A percentile compares a stretch with the other conserved stretches of the same genome.
phyloP scores from a whole-genome alignment of 2,329 filamentous ascomycete genomes.

The Aquanectria penicillioides region DNA sequence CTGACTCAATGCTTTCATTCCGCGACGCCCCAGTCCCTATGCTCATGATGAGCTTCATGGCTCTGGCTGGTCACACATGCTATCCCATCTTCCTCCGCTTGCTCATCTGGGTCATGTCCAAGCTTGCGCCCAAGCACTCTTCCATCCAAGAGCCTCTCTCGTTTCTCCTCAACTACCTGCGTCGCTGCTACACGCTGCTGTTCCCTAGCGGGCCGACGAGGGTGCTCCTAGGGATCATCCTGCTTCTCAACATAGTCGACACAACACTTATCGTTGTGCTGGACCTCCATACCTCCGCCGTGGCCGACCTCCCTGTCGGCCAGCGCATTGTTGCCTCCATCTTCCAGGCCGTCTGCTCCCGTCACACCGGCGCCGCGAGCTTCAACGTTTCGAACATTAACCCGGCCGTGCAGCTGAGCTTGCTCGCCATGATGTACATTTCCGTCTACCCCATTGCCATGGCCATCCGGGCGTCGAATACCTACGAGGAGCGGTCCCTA shows the following conservation, averaged over 20 bases:
- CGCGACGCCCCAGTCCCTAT: slow-evolving; percentile 54
- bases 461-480: slow-evolving; percentile 67
- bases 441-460: slow-evolving; percentile 70
- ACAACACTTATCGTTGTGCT: slow-evolving; percentile 63
- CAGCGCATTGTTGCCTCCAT: slow-evolving; percentile 64
- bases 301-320: slow-evolving; percentile 55
- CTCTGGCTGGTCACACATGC: slow-evolving; percentile 63
- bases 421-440: slow-evolving; percentile 75
- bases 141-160: slow-evolving; percentile 56
- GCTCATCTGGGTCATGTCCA: slow-evolving; percentile 65
- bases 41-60: slow-evolving; percentile 59
- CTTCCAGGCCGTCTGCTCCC: slow-evolving; percentile 65
- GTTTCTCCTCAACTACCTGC: slow-evolving; percentile 71
- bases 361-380: slow-evolving; percentile 59
- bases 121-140: slow-evolving; percentile 51
- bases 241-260: slow-evolving; percentile 64
- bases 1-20: slow-evolving; percentile 63
- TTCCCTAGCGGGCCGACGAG: slow-evolving; percentile 70
- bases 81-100: slow-evolving; percentile 69
- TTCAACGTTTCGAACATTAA: slow-evolving; percentile 61
- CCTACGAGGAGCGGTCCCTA: slow-evolving; percentile 70
- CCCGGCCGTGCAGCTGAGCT: slow-evolving; percentile 65
- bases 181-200: slow-evolving; percentile 70
- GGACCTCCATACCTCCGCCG: slow-evolving; percentile 61
- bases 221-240: slow-evolving; percentile 62